phyloP scores from a whole-genome alignment of 768 basidiomycete species.

The Mycena pura region DNA sequence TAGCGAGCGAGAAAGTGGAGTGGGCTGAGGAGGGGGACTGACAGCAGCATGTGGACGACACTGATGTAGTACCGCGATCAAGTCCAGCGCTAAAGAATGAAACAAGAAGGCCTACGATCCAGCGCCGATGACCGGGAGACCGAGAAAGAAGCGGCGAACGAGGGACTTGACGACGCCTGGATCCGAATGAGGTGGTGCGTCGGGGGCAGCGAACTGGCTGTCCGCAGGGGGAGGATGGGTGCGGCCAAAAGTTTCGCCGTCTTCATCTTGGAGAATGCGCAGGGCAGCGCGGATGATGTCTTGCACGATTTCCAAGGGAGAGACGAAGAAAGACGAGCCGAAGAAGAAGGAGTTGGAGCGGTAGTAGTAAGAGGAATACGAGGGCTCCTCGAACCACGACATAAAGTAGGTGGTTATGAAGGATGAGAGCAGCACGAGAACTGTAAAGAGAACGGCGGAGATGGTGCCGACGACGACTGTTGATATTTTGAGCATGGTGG shows the following conservation, averaged over 20 bases:
- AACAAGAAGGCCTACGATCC: constrained; percentile 48
- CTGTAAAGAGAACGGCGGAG: constrained; percentile 66
- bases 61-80: not conserved
- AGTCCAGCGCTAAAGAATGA: not conserved
- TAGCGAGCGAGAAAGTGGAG: constrained; percentile 75
- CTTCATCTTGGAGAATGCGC: constrained; percentile 65
- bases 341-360: constrained; percentile 41
- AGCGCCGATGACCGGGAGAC: constrained; percentile 79
- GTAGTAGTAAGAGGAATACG: constrained; percentile 42
- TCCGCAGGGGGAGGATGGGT: no score
- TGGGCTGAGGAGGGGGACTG: constrained; percentile 68
- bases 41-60: constrained; percentile 72
- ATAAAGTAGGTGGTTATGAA: constrained; percentile 74
- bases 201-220: constrained; percentile 20
- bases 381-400: constrained; percentile 62
- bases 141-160: constrained; percentile 74
- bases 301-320: constrained; percentile 62
- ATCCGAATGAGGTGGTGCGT: constrained; percentile 33
- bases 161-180: constrained; percentile 62
- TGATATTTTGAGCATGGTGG: constrained; percentile 11
- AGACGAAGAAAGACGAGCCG: constrained; percentile 50
- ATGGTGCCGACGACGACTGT: constrained; percentile 70
- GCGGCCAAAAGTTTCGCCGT: constrained; percentile 38
- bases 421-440: constrained; percentile 72
- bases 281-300: constrained; percentile 69